Evolutionary conservation across 768 basidiomycete genomes (phyloP), one percentile per base, ranked within the genome.

Genomic region (Lyophyllum semitale): DNA sequence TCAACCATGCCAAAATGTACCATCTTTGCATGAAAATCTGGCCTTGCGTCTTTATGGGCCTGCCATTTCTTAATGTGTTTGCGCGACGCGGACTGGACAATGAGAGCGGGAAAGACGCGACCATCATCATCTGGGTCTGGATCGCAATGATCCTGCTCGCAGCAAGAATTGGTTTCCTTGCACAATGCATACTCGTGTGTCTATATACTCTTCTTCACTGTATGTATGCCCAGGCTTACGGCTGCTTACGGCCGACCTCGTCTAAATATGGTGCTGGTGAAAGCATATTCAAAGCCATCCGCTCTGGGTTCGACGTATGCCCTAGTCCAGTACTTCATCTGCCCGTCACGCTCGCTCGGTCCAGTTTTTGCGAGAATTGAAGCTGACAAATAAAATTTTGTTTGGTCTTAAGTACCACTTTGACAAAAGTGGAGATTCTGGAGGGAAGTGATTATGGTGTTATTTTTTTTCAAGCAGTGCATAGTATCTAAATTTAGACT

Each of bases 271-370:
- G 68, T 88, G 44, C 72, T 87, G 15, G 72, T 78, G 37, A 85
- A 84, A 56, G 73, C 77, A 51, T 70, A 77, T 51, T 68, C 83
- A 1, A 73, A 70, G 44, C 66, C 79, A 0, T 71, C 75, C 12
- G 73, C 80, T 8, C 67, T 87, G 26, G 87, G 84, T 9, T 76
- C 78, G 27, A 79, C 82, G 0, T 83, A 84, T 61, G 84, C 83
- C 9, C 67, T 86, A 40, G 73, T 83, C 11, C 82, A 85, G 58
- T 79, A 84, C 55, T 72, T 73, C n/a, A 84, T 85, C 73, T 84
- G 82, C 63, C 67, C 77, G 27, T 71, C 84, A 27, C 78, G 86
- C 33, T 75, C 83, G 0, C 65, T 85, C 48, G 76, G 80, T 42
- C 85, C 87, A 1, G 76, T 82, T 43, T 66, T 85, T 48, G 77